Evolutionary conservation across 1,139 yeast genomes (phyloP), one percentile per base, ranked within the genome.

Genomic region (Saccharomyces hybrid): DNA sequence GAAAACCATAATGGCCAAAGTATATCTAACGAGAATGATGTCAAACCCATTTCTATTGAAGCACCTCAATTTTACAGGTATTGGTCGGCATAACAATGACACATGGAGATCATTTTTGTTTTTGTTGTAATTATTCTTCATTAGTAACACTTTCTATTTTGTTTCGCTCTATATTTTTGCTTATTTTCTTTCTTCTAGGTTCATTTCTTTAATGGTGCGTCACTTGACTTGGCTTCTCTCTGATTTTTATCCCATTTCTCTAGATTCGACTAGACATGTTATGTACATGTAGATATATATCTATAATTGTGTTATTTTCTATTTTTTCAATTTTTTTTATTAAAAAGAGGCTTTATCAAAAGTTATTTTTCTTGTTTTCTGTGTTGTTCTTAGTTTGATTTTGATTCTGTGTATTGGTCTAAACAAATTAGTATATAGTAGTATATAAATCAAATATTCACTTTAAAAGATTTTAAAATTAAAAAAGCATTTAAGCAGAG

Each of bases 31-130:
- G 63, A 60, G 56, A 75, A 73, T 23, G 73, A 73, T 29, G 65
- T 80, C 50, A 83, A 84, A 65, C 96, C 96, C 7, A 76, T 88
- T 51, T 87, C 96, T 46, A 74, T 86, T 57, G 91, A 86, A 61
- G 78, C 88, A 14, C 96, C 96, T 2, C 95, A 87, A 69, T 74
- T 84, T 41, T 90, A 88, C 71, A 87, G 91, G 69, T 86, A 88
- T 61, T 90, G 98, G 98, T 87, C 86, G 49, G 83, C 67, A 44
- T 64, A 56, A 51, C n/a, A 25, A 20, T 5, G 25, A 38, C 20
- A 38, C 44, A 38, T 20, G 7, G 25, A 38, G 11, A 26, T 25
- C 44, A 20, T 38, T 38, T 26, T 26, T 26, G 28, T 34, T 20
- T n/a, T 38, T 38, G 44, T 38, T 42, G 51, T 27, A 41, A 44